Evolutionary conservation across 345 rosid genomes (phyloP), one percentile per base, ranked within the genome.

Genomic region (Kernera saxatilis): DNA sequence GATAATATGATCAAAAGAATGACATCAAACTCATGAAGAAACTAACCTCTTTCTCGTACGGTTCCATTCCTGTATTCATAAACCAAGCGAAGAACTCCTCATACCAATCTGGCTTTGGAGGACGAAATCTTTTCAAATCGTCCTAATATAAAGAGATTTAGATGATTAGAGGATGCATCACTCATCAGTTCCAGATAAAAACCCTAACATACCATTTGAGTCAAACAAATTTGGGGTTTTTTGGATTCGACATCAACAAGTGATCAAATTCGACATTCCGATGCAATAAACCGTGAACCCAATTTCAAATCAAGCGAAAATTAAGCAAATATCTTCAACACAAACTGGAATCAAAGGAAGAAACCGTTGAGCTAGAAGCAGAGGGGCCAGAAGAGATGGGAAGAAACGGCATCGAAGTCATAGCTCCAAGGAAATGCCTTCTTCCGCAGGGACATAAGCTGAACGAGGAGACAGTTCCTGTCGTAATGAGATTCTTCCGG

Each of bases 91-190:
- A 87, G 23, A 87, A 40, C 69, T 90, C 97, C 51, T 88, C 96
- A 12, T 83, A 88, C 96, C 96, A 93, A 64, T 79, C 88, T 3
- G 92, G 89, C 74, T 89, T 84, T 52, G 86, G 86, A 50, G 97
- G 87, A 62, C 79, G 93, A 60, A 88, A 33, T 52, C 64, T 85
- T 33, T 73, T 79, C 84, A 88, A 48, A 22, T 26, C 67, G 1
- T 70, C 83, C 97, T 93, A 55, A 44, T 53, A 26, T 15, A 37
- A 3, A 13, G 6, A 54, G 3, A 3, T 43, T 39, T 14, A 60
- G 11, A 48, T 36, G 9, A 55, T 55, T 44, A 54, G 25, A 69
- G 36, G 58, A 64, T 5, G 5, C 14, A 25, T 5, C 18, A 6
- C 21, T 35, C 62, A 56, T 56, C 29, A 26, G 30, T 41, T 41